Evolutionary conservation across 495 filamentous ascomycete species (phyloP).

Genomic region (Talaromyces nanjingensis): DNA sequence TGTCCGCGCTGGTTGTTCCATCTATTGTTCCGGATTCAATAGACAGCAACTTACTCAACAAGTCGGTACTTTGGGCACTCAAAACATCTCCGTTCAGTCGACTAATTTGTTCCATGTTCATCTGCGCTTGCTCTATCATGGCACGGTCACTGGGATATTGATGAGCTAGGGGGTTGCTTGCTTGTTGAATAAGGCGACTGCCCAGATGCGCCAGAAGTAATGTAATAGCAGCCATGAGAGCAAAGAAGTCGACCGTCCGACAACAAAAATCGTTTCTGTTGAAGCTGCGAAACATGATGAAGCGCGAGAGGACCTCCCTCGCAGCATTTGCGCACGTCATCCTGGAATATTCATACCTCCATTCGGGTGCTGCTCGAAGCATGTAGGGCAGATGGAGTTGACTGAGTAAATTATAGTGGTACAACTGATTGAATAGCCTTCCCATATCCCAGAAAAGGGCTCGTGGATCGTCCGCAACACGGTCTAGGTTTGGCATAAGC

Average conservation of each 20-base stretch:
- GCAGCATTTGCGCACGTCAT: conserved; percentile 37
- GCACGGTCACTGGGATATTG: conserved; percentile 33
- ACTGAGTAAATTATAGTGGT: conserved; percentile 32
- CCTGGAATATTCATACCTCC: conserved; percentile 22
- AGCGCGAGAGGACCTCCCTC: conserved; percentile 36
- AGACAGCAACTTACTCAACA: conserved; percentile 24
- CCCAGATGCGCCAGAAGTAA: conserved; percentile 15
- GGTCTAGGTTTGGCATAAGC: conserved; percentile 15
- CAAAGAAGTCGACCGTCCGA: conserved; percentile 41
- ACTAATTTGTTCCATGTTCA: conserved; percentile 26
- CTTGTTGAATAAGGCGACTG: not conserved
- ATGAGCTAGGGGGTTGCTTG: conserved; percentile 25
- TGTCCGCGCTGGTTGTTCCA: conserved; percentile 9
- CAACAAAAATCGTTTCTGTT: conserved; percentile 28
- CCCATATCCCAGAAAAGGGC: conserved; percentile 17
- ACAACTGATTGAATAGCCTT: conserved; percentile 28
- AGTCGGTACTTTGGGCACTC: conserved; percentile 27
- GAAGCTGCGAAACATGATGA: conserved; percentile 26
- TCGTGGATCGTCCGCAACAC: conserved; percentile 3
- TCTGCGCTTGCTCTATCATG: conserved; percentile 33
- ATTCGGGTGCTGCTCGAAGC: conserved; percentile 10
- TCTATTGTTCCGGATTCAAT: conserved; percentile 17
- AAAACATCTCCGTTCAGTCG: conserved; percentile 15
- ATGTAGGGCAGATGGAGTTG: conserved; percentile 24
- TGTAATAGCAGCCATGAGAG: conserved; percentile 38